These are phyloP conservation scores for Candida broadrunensis DNA, from an alignment of 805 yeast species.

Conservation along the genomic window DNA sequence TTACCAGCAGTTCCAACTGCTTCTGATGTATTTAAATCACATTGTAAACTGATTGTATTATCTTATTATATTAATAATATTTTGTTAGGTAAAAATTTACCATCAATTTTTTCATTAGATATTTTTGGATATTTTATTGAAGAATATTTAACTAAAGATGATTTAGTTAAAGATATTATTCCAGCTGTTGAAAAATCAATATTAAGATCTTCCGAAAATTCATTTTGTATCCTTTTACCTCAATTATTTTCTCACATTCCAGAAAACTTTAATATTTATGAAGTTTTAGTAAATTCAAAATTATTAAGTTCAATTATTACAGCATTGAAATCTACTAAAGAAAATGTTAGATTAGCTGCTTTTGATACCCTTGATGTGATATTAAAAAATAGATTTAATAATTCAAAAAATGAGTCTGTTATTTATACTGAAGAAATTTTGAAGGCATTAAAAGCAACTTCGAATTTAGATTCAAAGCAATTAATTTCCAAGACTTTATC, in stretches of 20 bases:
- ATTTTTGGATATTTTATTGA: slow-evolving; percentile 44
- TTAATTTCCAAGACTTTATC: slow-evolving; percentile 46
- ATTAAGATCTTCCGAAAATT: slow-evolving; percentile 73
- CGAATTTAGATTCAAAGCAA: slow-evolving; percentile 64
- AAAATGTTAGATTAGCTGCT: slow-evolving; percentile 53
- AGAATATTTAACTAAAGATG: slow-evolving; percentile 36
- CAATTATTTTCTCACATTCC: slow-evolving; percentile 36
- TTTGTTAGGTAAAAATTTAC: slow-evolving; percentile 44
- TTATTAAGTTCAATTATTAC: slow-evolving; percentile 23
- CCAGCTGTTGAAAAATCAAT: slow-evolving; percentile 73
- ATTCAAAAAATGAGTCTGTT: slow-evolving; percentile 19
- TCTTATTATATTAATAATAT: slow-evolving; percentile 34
- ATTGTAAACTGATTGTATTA: slow-evolving; percentile 8
- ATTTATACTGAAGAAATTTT: slow-evolving; percentile 46
- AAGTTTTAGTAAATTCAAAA: slow-evolving; percentile 33
- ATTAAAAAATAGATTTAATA: slow-evolving; percentile 15
- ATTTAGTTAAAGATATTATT: slow-evolving; percentile 38
- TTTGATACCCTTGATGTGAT: slow-evolving; percentile 24
- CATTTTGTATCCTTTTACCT: slow-evolving; percentile 55
- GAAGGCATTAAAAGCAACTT: slow-evolving; percentile 52
- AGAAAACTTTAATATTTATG: slow-evolving; percentile 37
- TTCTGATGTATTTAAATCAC: slow-evolving; percentile 3
- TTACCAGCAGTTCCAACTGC: slow-evolving; percentile 12
- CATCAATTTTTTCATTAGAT: slow-evolving; percentile 30
- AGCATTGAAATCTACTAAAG: slow-evolving; percentile 67